Conservation (phyloP, 2,329 filamentous ascomycete genomes). For the Cladosporium sp. region DNA sequence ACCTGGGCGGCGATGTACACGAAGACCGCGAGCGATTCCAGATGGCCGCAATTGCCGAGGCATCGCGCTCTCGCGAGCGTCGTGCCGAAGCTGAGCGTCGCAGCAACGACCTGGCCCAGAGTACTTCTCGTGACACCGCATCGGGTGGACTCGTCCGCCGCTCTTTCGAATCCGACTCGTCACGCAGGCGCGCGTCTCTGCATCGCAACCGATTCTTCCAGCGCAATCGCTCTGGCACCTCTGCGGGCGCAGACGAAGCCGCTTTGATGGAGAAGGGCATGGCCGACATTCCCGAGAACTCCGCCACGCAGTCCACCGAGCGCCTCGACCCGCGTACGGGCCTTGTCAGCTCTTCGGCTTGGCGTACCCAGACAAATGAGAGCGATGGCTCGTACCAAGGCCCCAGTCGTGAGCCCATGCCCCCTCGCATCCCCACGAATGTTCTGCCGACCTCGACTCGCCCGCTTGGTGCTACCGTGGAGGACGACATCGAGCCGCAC, state of each 20-base stretch:
- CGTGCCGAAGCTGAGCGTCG: conserved; percentile 16
- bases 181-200: conserved; percentile 31
- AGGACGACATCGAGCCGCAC: conserved; percentile 16
- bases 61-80: conserved; percentile 29
- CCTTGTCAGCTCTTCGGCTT: conserved; percentile 27
- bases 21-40: conserved; percentile 46
- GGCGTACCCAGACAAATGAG: conserved; percentile 26
- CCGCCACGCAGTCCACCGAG: conserved; percentile 7
- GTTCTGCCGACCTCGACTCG: conserved; percentile 14
- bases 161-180: conserved; percentile 22
- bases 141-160: conserved; percentile 25
- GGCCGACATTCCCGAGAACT: conserved; percentile 32
- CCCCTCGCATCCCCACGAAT: conserved; percentile 16
- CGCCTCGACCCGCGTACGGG: conserved; percentile 29
- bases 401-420: conserved; percentile 7
- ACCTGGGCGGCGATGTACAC: conserved; percentile 60
- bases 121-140: conserved; percentile 19
- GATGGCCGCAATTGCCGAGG: conserved; percentile 35
- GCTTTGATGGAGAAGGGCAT: conserved; percentile 31
- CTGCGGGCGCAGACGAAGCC: conserved; percentile 18
- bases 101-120: conserved; percentile 16
- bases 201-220: conserved; percentile 58
- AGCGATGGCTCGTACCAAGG: conserved; percentile 19
- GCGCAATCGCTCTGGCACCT: conserved; percentile 15
- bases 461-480: conserved; percentile 12